phyloP scores from a whole-genome alignment of 257 asterid genomes.

The Pogostemon cablin region DNA sequence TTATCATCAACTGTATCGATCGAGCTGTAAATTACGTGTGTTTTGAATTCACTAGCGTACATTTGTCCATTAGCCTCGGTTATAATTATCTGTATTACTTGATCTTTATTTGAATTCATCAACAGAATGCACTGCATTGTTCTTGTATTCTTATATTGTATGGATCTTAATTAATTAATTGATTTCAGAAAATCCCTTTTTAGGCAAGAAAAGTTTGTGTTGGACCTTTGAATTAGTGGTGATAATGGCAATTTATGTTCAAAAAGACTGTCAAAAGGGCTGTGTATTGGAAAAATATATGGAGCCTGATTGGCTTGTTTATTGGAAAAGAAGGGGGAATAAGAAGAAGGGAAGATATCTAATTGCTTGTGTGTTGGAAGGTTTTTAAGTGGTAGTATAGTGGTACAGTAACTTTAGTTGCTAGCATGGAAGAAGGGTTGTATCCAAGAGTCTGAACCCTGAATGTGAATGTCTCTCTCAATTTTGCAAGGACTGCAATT shows the following conservation, averaged over 20 bases:
- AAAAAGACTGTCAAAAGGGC: too few relatives aligned
- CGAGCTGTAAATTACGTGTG: not conserved
- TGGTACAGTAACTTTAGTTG: not conserved
- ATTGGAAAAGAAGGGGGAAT: too few relatives aligned
- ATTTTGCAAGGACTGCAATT: not conserved
- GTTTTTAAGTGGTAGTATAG: too few relatives aligned
- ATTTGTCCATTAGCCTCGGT: not conserved
- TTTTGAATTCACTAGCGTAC: too few relatives aligned
- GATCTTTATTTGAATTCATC: not conserved
- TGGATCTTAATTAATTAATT: not conserved
- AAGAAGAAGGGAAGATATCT: too few relatives aligned
- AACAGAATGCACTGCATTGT: too few relatives aligned
- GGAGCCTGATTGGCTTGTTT: too few relatives aligned
- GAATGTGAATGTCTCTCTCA: not conserved
- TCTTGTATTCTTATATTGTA: not conserved
- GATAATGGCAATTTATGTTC: too few relatives aligned
- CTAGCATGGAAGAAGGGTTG: not conserved
- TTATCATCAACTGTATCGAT: not conserved
- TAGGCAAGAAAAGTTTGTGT: too few relatives aligned
- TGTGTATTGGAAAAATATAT: not conserved
- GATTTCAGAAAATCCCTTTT: not conserved
- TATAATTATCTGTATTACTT: not conserved
- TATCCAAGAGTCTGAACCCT: not conserved
- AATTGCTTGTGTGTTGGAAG: not conserved
- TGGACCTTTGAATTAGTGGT: too few relatives aligned